Conservation (phyloP, 1,284 basidiomycete species). For the Afroboletus lepidellus region DNA sequence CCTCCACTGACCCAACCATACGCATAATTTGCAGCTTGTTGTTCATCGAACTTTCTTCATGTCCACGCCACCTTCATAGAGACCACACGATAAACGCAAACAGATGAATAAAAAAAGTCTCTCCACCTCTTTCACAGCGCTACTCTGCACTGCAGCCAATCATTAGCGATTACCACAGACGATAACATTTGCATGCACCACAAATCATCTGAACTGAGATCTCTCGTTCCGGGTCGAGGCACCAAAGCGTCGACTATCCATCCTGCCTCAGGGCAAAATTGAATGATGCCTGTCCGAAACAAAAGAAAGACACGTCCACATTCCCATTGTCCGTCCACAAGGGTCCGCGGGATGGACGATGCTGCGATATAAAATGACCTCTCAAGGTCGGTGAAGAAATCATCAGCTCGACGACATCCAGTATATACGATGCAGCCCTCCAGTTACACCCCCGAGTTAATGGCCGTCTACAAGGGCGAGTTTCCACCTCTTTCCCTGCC, state of each 20-base stretch:
- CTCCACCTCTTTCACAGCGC: neutral
- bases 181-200: neutral
- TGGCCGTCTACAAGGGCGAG: constrained; percentile 10
- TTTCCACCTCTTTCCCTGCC: neutral
- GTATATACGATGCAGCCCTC: constrained; percentile 2
- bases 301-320: neutral
- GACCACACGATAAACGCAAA: neutral
- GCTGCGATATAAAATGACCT: constrained; percentile 8
- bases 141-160: neutral
- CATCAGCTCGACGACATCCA: neutral
- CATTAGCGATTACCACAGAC: neutral
- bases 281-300: neutral
- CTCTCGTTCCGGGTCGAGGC: neutral
- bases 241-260: neutral
- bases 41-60: neutral
- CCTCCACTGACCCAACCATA: neutral
- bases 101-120: neutral
- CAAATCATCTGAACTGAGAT: neutral
- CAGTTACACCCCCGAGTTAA: constrained; percentile 13
- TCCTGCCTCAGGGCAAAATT: neutral
- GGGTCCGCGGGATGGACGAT: neutral
- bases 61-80: neutral
- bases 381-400: neutral
- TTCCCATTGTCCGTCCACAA: constrained; percentile 1
- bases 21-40: neutral